phyloP scores from a whole-genome alignment of 2,329 filamentous ascomycete genomes.

The Beauveria sp. region DNA sequence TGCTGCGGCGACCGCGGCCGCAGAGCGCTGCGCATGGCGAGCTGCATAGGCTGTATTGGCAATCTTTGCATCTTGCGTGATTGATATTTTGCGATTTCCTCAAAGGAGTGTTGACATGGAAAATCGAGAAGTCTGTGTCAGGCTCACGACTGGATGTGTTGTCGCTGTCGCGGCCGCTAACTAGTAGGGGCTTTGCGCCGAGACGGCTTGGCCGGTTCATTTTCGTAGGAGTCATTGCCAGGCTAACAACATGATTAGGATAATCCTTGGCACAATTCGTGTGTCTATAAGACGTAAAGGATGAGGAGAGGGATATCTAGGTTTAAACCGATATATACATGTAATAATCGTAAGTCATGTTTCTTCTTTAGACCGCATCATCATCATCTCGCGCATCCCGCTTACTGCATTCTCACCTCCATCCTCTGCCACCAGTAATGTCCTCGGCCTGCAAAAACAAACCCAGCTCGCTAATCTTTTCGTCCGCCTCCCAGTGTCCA shows the following conservation, averaged over 20 bases:
- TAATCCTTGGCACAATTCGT: too few relatives aligned
- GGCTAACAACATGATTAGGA: background rate
- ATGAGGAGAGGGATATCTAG: too few relatives aligned
- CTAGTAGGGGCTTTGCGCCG: background rate
- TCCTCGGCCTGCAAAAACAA: slow-evolving; percentile 20
- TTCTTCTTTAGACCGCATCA: too few relatives aligned
- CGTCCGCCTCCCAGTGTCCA: slow-evolving; percentile 28
- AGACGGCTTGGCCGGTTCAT: background rate
- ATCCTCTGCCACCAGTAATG: background rate
- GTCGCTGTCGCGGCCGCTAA: background rate
- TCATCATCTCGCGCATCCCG: too few relatives aligned
- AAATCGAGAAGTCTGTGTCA: too few relatives aligned
- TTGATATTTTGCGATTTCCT: background rate
- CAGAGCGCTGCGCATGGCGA: background rate
- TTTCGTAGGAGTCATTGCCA: background rate
- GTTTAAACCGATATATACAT: too few relatives aligned
- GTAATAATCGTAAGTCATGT: too few relatives aligned
- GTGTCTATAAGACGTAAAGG: too few relatives aligned
- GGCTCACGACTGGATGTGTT: too few relatives aligned
- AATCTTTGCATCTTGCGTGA: background rate
- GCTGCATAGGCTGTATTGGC: background rate
- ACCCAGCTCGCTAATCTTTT: slow-evolving; percentile 26
- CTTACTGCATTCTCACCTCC: background rate
- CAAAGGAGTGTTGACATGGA: too few relatives aligned
- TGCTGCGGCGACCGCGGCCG: background rate